A percentile compares a stretch with the other conserved stretches of the same genome.
phyloP scores from a whole-genome alignment of 208 protist species.

The Leishmania mexicana region DNA sequence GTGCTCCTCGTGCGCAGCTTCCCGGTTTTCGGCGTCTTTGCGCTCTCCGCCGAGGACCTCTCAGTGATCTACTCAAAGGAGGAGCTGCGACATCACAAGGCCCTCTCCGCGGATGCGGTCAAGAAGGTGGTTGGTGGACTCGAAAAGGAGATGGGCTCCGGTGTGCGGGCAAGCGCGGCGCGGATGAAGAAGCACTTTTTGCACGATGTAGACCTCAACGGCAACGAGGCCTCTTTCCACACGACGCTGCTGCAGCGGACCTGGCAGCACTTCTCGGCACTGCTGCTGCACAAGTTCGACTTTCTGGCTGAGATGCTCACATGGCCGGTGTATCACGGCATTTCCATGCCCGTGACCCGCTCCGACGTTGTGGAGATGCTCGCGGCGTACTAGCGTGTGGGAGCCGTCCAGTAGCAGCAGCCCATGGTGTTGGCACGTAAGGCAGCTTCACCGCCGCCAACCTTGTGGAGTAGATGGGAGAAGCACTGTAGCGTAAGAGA shows the following conservation, averaged over 20 bases:
- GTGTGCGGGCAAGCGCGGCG: slow-evolving; percentile 58
- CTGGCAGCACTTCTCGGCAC: slow-evolving; percentile 76
- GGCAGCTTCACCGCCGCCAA: background rate
- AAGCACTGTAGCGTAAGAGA: background rate
- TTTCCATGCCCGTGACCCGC: slow-evolving; percentile 42
- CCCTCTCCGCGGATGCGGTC: slow-evolving; percentile 70
- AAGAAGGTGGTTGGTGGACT: slow-evolving; percentile 54
- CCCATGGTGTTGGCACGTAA: background rate
- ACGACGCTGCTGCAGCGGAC: slow-evolving; percentile 78
- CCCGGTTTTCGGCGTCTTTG: slow-evolving; percentile 76
- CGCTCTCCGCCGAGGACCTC: slow-evolving; percentile 80
- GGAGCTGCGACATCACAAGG: slow-evolving; percentile 84
- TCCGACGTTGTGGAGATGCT: slow-evolving; percentile 52
- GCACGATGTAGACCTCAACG: slow-evolving; percentile 55
- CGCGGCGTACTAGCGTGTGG: slow-evolving; percentile 34
- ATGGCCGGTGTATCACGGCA: slow-evolving; percentile 61
- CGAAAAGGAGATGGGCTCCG: slow-evolving; percentile 70
- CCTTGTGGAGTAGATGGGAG: background rate
- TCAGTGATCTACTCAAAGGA: slow-evolving; percentile 73
- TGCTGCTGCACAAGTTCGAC: slow-evolving; percentile 78
- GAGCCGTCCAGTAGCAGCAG: background rate
- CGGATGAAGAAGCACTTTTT: slow-evolving; percentile 89
- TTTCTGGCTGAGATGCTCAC: slow-evolving; percentile 58
- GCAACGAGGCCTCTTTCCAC: slow-evolving; percentile 78
- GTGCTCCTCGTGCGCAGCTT: slow-evolving; percentile 77